Percentiles rank a stretch among this genome's conserved stretches.
These are phyloP conservation scores for Globisporangium cederbergense DNA, from an alignment of 352 stramenopile species.

Conservation along the genomic window DNA sequence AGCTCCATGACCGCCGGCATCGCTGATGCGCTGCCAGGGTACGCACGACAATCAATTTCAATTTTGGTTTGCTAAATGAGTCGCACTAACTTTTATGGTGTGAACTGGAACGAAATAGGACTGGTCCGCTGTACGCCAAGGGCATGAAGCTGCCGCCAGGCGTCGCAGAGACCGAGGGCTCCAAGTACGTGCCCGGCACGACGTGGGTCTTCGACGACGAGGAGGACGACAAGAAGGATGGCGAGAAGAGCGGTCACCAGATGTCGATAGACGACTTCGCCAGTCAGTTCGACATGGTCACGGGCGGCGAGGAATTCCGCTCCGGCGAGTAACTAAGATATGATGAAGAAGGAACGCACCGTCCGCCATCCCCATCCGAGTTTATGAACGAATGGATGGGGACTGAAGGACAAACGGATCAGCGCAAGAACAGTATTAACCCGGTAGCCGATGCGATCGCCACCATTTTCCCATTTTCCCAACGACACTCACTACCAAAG, in stretches of 20 bases:
- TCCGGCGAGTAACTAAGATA: slow-evolving; percentile 49
- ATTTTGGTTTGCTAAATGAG: not conserved
- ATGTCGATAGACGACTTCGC: slow-evolving; percentile 88
- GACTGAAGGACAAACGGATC: not conserved
- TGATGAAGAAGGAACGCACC: not conserved
- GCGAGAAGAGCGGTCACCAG: slow-evolving; percentile 5
- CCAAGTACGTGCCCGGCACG: slow-evolving; percentile 85
- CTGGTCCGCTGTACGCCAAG: slow-evolving; percentile 80
- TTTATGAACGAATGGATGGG: not conserved
- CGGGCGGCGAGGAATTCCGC: slow-evolving; percentile 81
- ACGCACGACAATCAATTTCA: slow-evolving; percentile 13
- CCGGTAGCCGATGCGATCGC: not conserved
- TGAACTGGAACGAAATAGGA: slow-evolving; percentile 26
- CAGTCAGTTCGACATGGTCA: slow-evolving; percentile 86
- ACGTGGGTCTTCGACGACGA: slow-evolving; percentile 90
- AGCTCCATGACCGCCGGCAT: slow-evolving; percentile 84
- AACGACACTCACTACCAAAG: not conserved
- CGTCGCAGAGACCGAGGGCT: slow-evolving; percentile 49
- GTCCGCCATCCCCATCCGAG: not conserved
- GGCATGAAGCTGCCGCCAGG: slow-evolving; percentile 68
- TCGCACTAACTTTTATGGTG: too few relatives aligned
- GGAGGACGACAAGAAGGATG: slow-evolving; percentile 56
- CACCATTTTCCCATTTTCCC: not conserved
- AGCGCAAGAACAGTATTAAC: slow-evolving; percentile 8
- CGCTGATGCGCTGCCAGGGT: slow-evolving; percentile 78